phyloP scores from a whole-genome alignment of 1,284 basidiomycete genomes.

The Rhodotorula sp. region DNA sequence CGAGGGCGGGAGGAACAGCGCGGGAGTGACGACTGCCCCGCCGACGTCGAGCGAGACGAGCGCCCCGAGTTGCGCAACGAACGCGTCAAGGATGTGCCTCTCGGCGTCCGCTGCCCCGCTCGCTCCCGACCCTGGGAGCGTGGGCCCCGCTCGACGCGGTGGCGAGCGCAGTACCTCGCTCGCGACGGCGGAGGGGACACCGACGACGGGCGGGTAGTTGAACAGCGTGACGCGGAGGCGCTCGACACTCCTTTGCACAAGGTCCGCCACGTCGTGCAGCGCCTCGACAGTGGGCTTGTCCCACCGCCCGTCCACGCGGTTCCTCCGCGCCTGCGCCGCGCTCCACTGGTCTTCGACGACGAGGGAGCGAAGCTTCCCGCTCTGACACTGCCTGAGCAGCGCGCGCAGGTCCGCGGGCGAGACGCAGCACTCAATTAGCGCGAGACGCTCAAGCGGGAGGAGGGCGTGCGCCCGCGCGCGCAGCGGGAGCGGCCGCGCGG shows the following conservation, averaged over 20 bases:
- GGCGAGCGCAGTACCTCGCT: neutral
- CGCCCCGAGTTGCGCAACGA: slow-evolving; percentile 3
- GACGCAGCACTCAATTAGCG: slow-evolving; percentile 24
- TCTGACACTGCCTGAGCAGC: slow-evolving; percentile 16
- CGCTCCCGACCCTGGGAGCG: neutral
- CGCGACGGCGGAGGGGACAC: neutral
- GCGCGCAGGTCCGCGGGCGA: slow-evolving; percentile 10
- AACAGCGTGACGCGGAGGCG: slow-evolving; percentile 17
- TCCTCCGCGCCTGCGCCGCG: neutral
- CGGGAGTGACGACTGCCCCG: slow-evolving; percentile 15
- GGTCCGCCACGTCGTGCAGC: neutral
- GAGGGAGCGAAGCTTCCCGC: slow-evolving; percentile 1
- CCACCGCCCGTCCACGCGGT: neutral
- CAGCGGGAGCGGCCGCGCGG: slow-evolving; percentile 17
- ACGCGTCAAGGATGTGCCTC: slow-evolving; percentile 15
- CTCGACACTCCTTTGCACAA: slow-evolving; percentile 3
- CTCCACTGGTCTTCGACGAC: slow-evolving; percentile 15
- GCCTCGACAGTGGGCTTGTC: slow-evolving; percentile 9
- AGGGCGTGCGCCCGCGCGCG: slow-evolving; percentile 7
- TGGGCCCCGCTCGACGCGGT: neutral
- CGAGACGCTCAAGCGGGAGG: slow-evolving; percentile 14
- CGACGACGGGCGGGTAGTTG: slow-evolving; percentile 12
- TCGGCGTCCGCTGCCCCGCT: neutral
- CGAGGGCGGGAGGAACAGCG: slow-evolving; percentile 5
- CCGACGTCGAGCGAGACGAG: slow-evolving; percentile 24